Base-by-base conservation (phyloP, 257 asterid species). In the Misopates orontium region DNA sequence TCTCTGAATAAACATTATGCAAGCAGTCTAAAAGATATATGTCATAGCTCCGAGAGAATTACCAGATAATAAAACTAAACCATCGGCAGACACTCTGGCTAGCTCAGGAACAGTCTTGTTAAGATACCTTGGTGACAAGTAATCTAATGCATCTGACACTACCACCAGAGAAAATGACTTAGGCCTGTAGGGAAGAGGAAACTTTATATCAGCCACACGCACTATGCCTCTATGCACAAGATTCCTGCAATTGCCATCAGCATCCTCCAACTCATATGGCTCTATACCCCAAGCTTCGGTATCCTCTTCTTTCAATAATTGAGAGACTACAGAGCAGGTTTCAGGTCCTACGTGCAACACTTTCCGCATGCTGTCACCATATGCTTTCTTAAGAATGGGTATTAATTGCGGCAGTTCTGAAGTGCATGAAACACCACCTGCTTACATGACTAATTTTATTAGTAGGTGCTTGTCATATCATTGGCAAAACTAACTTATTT, bases 271-370 rank as follows among this genome's bases (percentile, higher is more conserved):
- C 60, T 88, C 98, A 55, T 86, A 88, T 21, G 98, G 96, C 66
- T 91, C 98, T 50, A 91, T 55, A 13, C 98, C 98, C 96, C 98
- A 88, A 36, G 90, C 98, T 79, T 86, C 96, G 16, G 90, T 85
- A 58, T 86, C 96, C 66, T 82, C 96, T 85, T 91, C 95, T 79
- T 88, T 86, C 49, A 80, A 66, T 57, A 88, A 58, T 60, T 75
- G 81, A 61, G 94, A 77, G 58, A 88, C 88, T 56, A 85, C 82
- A 61, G 95, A 86, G 80, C 98, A 91, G 72, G 96, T 83, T 44
- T 91, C 96, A 18, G 98, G 96, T 60, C 98, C 98, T 22, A 88
- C 81, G 57, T 88, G 96, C 83, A 91, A 77, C 64, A 91, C 90
- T 78, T 82, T 91, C 54, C 67, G 80, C 91, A 79, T 80, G 76